A percentile compares a stretch with the other conserved stretches of the same genome.
Conservation (phyloP, 2,329 filamentous ascomycete genomes). For the Pyrenophora seminiperda region DNA sequence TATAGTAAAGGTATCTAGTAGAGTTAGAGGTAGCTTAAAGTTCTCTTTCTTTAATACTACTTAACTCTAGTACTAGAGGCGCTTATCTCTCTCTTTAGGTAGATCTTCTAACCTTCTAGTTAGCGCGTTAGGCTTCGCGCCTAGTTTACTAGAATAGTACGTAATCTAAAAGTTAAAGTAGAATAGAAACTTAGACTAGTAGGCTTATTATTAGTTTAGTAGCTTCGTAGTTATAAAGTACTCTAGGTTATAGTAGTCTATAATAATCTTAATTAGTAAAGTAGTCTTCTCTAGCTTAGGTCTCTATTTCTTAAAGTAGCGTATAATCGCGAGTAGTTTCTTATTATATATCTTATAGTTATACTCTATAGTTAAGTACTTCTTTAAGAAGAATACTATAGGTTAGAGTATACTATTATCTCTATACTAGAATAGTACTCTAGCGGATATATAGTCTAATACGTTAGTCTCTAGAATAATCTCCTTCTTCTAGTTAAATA, state of each 20-base stretch:
- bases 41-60: no score
- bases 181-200: conserved; percentile 22
- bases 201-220: conserved; percentile 30
- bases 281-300: conserved; percentile 7
- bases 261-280: conserved; percentile 31
- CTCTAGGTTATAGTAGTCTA: conserved; percentile 37
- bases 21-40: not conserved
- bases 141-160: not conserved
- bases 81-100: no score
- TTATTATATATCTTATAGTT: conserved; percentile 48
- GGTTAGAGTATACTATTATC: conserved; percentile 11
- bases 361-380: conserved; percentile 23
- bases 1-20: no score
- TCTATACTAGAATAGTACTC: conserved; percentile 14
- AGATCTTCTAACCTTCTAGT: not conserved
- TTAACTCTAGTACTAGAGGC: no score
- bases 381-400: conserved; percentile 31
- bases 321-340: conserved; percentile 45
- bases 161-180: conserved; percentile 1
- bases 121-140: not conserved
- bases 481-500: not conserved
- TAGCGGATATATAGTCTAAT: conserved; percentile 8
- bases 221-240: conserved; percentile 35
- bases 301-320: conserved; percentile 31
- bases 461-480: conserved; percentile 1